Conservation (phyloP, 208 protist genomes). For the Trypanosoma cruzi region DNA sequence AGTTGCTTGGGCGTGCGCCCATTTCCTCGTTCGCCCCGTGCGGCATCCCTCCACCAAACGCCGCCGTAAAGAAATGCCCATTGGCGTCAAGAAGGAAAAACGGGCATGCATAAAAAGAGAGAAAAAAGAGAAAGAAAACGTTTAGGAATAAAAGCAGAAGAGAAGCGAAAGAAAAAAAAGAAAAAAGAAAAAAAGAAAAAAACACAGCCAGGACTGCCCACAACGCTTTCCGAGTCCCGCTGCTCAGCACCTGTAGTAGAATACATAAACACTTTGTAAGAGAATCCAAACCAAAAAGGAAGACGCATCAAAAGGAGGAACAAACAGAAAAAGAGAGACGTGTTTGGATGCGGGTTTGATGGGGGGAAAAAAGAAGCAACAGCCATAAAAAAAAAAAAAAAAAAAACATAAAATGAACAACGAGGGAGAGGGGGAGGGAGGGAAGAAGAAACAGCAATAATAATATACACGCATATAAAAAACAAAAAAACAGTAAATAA, state of each 20-base stretch:
- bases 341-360: not conserved
- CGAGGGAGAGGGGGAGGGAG: not conserved
- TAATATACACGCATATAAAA: slow-evolving; percentile 1
- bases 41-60: not conserved
- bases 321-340: not conserved
- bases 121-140: not conserved
- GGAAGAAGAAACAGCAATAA: not conserved
- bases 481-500: not conserved
- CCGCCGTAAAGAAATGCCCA: not conserved
- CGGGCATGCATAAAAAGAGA: not conserved
- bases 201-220: not conserved
- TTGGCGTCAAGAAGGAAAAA: not conserved
- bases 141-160: not conserved
- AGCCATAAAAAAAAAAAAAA: slow-evolving; percentile 2
- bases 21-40: not conserved
- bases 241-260: not conserved
- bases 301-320: not conserved
- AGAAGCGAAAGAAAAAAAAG: slow-evolving; percentile 17
- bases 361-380: not conserved
- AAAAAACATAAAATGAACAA: slow-evolving; percentile 12
- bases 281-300: not conserved
- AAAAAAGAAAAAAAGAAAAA: slow-evolving; percentile 6
- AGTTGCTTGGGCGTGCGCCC: not conserved
- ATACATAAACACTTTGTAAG: not conserved
- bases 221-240: not conserved